A percentile compares a stretch with the other conserved stretches of the same genome.
Conservation (phyloP, 352 stramenopile species). For the Pythium rhizo-oryzae region DNA sequence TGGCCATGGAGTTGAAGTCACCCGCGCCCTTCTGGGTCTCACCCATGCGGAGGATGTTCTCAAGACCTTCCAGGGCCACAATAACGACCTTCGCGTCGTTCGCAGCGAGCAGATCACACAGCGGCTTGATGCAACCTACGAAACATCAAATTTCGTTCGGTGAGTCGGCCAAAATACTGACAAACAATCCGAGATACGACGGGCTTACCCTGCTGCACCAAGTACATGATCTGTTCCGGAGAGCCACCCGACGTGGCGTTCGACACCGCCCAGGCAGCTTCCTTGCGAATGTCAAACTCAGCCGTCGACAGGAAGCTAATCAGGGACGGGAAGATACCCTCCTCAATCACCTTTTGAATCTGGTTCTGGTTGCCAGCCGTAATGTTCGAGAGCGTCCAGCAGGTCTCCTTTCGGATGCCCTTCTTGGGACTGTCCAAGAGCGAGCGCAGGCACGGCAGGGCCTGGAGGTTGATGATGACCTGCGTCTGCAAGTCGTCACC, state of each 20-base stretch:
- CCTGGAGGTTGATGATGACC: conserved; percentile 98
- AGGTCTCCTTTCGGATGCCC: conserved; percentile 99
- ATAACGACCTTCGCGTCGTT: conserved; percentile 99
- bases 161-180: background rate
- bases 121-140: conserved; percentile 93
- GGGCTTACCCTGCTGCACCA: conserved; percentile 91
- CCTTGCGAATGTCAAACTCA: conserved; percentile 99
- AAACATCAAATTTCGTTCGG: background rate
- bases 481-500: conserved; percentile 99
- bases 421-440: conserved; percentile 97
- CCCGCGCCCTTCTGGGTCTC: conserved; percentile 57
- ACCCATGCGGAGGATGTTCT: conserved; percentile 98
- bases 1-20: conserved; percentile 95
- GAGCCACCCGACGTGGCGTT: conserved; percentile 97
- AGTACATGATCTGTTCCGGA: conserved; percentile 95
- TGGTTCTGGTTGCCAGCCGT: conserved; percentile 98
- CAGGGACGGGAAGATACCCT: conserved; percentile 97
- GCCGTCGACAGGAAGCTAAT: conserved; percentile 96
- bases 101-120: conserved; percentile 97
- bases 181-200: background rate
- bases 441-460: conserved; percentile 95
- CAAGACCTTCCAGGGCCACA: conserved; percentile 97
- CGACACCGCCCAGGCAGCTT: conserved; percentile 98
- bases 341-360: conserved; percentile 98
- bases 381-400: conserved; percentile 99